phyloP scores from a whole-genome alignment of 306 rosid genomes.

The Gastrolobium bilobum region DNA sequence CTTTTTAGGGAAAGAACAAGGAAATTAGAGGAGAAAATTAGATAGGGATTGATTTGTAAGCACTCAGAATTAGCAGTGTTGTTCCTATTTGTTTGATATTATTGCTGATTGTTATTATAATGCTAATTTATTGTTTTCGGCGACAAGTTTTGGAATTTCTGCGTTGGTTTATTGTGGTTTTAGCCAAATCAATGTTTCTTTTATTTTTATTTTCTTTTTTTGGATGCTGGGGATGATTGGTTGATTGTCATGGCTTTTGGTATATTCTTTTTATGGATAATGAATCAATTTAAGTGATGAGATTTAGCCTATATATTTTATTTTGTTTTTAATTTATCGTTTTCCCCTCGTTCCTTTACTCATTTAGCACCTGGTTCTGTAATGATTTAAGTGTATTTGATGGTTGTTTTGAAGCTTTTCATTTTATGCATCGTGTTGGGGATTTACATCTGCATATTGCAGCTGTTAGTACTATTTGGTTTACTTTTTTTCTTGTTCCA shows the following conservation, averaged over 20 bases:
- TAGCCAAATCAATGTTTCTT: not conserved
- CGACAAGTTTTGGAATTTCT: not conserved
- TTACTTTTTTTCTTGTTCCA: too few species aligned
- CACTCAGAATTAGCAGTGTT: conserved; percentile 8
- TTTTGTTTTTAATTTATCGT: too few species aligned
- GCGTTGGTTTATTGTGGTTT: not conserved
- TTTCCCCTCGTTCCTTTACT: too few species aligned
- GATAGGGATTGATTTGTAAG: conserved; percentile 46
- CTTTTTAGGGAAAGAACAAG: conserved; percentile 54
- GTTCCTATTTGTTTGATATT: not conserved
- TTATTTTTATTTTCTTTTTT: not conserved
- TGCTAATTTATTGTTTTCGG: not conserved
- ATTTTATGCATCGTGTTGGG: too few species aligned
- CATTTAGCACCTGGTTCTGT: too few species aligned
- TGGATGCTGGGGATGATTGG: not conserved
- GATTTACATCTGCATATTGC: too few species aligned
- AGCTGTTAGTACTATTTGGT: too few species aligned
- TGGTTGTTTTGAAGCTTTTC: too few species aligned
- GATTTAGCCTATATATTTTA: not conserved
- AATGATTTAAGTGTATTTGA: too few species aligned
- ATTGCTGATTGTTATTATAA: not conserved
- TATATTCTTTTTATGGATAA: not conserved
- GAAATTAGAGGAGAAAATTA: conserved; percentile 66
- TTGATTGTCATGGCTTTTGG: not conserved
- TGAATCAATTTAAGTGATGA: conserved; percentile 6